These are phyloP conservation scores for Paracoccidioides brasiliensis DNA, from an alignment of 2,329 filamentous ascomycete genomes.

Conservation along the genomic window DNA sequence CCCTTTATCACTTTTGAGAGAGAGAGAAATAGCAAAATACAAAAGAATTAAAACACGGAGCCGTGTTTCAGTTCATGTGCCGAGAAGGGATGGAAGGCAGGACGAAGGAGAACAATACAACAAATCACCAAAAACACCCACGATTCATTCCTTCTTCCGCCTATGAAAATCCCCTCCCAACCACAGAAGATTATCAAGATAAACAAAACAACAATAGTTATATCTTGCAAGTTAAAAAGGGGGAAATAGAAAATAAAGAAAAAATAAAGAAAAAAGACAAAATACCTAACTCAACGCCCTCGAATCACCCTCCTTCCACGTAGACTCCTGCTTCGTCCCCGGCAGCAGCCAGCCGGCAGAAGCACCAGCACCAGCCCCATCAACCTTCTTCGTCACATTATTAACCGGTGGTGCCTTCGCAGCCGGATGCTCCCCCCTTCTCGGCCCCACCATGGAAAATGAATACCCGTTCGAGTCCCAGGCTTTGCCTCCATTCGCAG, in stretches of 20 bases:
- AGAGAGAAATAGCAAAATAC: too few relatives aligned
- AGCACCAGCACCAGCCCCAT: too few relatives aligned
- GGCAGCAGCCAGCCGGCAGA: conserved; percentile 56
- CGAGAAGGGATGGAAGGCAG: too few relatives aligned
- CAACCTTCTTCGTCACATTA: conserved; percentile 22
- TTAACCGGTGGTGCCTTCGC: conserved; percentile 3
- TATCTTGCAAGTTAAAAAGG: too few relatives aligned
- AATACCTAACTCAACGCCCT: neutral
- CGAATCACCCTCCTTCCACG: conserved; percentile 50
- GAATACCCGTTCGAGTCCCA: conserved; percentile 27
- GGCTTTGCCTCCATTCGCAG: conserved; percentile 26
- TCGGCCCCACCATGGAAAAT: conserved; percentile 14
- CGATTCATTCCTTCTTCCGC: neutral
- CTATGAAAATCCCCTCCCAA: too few relatives aligned
- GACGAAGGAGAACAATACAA: too few relatives aligned
- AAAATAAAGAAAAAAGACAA: neutral
- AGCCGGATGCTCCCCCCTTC: neutral
- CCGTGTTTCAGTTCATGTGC: too few relatives aligned
- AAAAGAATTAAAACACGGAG: too few relatives aligned
- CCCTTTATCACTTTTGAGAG: too few relatives aligned
- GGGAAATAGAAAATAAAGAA: neutral
- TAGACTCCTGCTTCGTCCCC: conserved; percentile 75
- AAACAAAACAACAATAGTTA: too few relatives aligned
- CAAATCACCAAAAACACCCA: too few relatives aligned
- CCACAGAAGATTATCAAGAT: too few relatives aligned